Evolutionary conservation across 768 basidiomycete genomes (phyloP).

Genomic region (Filobasidium floriforme): DNA sequence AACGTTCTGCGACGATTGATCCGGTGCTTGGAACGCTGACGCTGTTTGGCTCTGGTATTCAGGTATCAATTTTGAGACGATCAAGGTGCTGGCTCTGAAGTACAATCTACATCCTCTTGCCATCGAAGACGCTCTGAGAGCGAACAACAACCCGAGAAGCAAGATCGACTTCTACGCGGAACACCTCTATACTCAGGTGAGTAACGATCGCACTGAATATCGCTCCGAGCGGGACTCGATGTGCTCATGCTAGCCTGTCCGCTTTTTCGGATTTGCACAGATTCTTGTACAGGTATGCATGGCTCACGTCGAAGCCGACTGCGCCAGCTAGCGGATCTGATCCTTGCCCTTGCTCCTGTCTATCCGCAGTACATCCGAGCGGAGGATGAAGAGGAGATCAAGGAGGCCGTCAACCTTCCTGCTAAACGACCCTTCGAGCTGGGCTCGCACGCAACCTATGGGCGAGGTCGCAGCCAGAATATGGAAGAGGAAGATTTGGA

Average conservation of each 20-base stretch:
- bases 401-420: slow-evolving; percentile 3
- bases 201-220: background rate
- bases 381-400: slow-evolving; percentile 19
- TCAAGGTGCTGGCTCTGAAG: slow-evolving; percentile 38
- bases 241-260: background rate
- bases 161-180: slow-evolving; percentile 45
- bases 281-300: background rate
- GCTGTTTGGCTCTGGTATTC: no score
- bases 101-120: slow-evolving; percentile 43
- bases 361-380: slow-evolving; percentile 40
- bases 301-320: background rate
- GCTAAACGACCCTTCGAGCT: background rate
- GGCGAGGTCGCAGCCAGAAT: background rate
- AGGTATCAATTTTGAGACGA: slow-evolving; percentile 41
- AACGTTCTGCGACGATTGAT: background rate
- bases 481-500: background rate
- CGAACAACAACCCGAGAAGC: slow-evolving; percentile 39
- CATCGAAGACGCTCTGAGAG: slow-evolving; percentile 41
- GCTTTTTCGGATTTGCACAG: background rate
- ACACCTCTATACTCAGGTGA: slow-evolving; percentile 41
- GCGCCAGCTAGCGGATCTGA: background rate
- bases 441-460: background rate
- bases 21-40: background rate
- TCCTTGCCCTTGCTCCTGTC: slow-evolving; percentile 9
- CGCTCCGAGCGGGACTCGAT: background rate